Base-by-base conservation (phyloP, 441 rosid species). In the Gossypium gossypioides region DNA sequence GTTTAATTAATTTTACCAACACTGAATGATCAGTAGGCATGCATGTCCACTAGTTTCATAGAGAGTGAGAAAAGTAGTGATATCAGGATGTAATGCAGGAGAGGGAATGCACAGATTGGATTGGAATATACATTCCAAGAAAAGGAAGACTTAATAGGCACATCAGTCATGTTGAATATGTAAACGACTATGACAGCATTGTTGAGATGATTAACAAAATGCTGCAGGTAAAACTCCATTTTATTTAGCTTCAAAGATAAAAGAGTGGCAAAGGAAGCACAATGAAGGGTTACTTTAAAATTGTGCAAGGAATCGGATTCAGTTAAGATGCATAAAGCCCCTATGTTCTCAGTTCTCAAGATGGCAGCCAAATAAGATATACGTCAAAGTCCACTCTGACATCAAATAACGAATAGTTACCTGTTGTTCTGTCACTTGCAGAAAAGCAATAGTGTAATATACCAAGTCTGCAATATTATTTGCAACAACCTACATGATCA, bases 351-450 rank as follows among this genome's bases (percentile, higher is more conserved):
- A 52, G 9, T 18, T 69, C 29, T 50, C 69, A 52, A 56, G 73
- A 48, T 22, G 18, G 55, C 42, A n/a, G 21, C 25, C 13, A 2
- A 48, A 37, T 65, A 67, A 66, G 61, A 74, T 52, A 25, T 22
- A 27, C 5, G 29, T 42, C 65, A 27, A 61, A 55, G 59, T 58
- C 55, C 64, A 70, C 16, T 22, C 44, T 50, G 32, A 25, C 3
- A 74, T 59, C 46, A 48, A 50, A 71, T 54, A 54, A 56, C 16
- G 34, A 37, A 65, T 58, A 76, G 69, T 65, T 79, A 92, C 99
- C 91, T 94, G 97, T 66, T 89, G 91, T 75, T 85, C 94, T 19
- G 99, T 94, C 79, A 92, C 86, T 85, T 94, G 99, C 80, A 94
- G 86, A 84, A 92, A 92, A 81, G 87, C 87, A 56, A 92, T 74